Evolutionary conservation across 164 flowering plant species (phyloP), one percentile per base, ranked within the genome.

Genomic region (Cinnamomum chago): DNA sequence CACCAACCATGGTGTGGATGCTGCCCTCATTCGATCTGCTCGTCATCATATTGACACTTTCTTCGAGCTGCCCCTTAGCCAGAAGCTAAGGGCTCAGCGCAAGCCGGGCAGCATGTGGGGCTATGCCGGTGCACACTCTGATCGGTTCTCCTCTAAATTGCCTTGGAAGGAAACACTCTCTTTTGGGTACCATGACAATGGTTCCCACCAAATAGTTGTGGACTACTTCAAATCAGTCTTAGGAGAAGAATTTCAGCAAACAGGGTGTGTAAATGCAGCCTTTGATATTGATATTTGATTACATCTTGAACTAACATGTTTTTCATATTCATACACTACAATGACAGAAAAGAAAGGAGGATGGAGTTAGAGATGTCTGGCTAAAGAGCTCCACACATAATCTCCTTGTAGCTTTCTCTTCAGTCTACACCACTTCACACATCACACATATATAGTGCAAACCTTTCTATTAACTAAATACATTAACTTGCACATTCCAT

Each of bases 121-220:
- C 9, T 90, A 90, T 65, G 84, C 93, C 0, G 85, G 87, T 11
- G 89, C 89, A 58, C 92, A 87, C 70, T 76, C 89, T 2, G 86
- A 85, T 50, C 84, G 98, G 2, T 89, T 73, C 70, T 81, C 88
- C 0, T 77, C 87, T 10, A 86, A 85, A 65, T 69, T 92, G 71
- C 97, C 95, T 12, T 92, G 97, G 98, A 94, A 94, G 82, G 98
- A 94, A 79, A 92, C 93, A 1, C 81, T 93, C 64, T 85, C 98
- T 2, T 90, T 90, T 58, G 81, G 79, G 2, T 85, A 80, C 70
- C 76, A 75, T 58, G 79, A 69, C 2, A 47, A 77, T 52, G 76
- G 22, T 17, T 23, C 76, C 12, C 66, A 77, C 1, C 60, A 20
- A 20, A 52, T 72, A 40, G 88, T 89, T 3, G 77, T 68, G 13